Evolutionary conservation across 2,329 filamentous ascomycete species (phyloP), one percentile per base, ranked within the genome.

Genomic region (Botrytis elliptica): DNA sequence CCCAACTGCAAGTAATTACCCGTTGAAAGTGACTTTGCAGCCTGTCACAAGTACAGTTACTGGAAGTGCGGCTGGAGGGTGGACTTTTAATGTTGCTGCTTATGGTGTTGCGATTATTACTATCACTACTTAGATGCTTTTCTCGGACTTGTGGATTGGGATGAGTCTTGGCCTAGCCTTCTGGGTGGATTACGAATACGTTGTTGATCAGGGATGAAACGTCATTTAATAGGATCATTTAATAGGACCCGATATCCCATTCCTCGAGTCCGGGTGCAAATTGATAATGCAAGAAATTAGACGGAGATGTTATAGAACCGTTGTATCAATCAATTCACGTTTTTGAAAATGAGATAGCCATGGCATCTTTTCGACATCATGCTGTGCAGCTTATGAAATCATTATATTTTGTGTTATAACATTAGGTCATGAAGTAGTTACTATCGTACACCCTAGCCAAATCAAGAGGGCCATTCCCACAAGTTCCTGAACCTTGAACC

Each of bases 41-140:
- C 73, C 75, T 6, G 59, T 60, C 38, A 69, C 55, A 22, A 72
- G 66, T 55, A 75, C 63, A 3, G 60, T 76, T 18, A 70, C 38
- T 16, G 70, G 74, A n/a, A 75, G 72, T 70, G 66, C 70, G 44
- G 64, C 20, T 14, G 72, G 18, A 7, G 74, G 75, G 9, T 75
- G 73, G 75, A 73, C 62, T n/a, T 76, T 76, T 38, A 67, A 46
- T 65, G 52, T 75, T 7, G n/a, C 74, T 9, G 74, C 70, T 38
- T 74, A 74, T 57, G 72, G 75, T 38, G 42, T 75, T 65, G 72
- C 72, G 5, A 70, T 76, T 38, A 63, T 76, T 25, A 74, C 72
- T 44, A 62, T 75, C 2, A 57, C 46, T 72, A 70, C 38, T 16
- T 70, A 70, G 38, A n/a, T 40, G 12, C 0, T 44, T 64, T 5